These are phyloP conservation scores for Ganoderma boninense DNA, from an alignment of 1,284 basidiomycete genomes.

Conservation along the genomic window DNA sequence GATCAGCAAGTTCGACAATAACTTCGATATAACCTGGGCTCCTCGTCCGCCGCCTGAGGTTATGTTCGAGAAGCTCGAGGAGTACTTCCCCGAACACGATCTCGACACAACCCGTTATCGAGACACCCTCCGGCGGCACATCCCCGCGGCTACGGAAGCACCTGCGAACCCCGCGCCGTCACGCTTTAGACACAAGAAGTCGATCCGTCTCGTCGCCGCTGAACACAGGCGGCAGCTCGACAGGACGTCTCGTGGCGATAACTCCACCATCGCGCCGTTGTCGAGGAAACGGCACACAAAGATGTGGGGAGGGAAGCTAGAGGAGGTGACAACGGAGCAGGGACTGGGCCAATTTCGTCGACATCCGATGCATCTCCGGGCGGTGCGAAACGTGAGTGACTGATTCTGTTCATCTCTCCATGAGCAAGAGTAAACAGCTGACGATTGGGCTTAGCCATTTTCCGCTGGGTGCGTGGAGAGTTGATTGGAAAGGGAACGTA, in stretches of 20 bases:
- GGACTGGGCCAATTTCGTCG: slow-evolving; percentile 56
- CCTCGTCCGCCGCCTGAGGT: slow-evolving; percentile 93
- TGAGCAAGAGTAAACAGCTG: background rate
- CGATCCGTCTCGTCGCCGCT: slow-evolving; percentile 91
- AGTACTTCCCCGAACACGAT: slow-evolving; percentile 97
- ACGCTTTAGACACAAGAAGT: slow-evolving; percentile 77
- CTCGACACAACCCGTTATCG: slow-evolving; percentile 96
- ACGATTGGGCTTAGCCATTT: slow-evolving; percentile 68
- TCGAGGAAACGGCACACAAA: slow-evolving; percentile 90
- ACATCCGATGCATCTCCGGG: slow-evolving; percentile 63
- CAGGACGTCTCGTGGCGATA: slow-evolving; percentile 61
- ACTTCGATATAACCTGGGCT: slow-evolving; percentile 75
- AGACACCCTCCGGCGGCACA: slow-evolving; percentile 79
- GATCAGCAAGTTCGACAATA: slow-evolving; percentile 68
- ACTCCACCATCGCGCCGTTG: slow-evolving; percentile 57
- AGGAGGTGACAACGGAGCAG: slow-evolving; percentile 89
- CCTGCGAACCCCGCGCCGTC: slow-evolving; percentile 47
- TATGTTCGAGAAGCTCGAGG: slow-evolving; percentile 92
- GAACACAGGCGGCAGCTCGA: slow-evolving; percentile 78
- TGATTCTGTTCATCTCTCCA: slow-evolving; percentile 15
- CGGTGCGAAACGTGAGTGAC: slow-evolving; percentile 65
- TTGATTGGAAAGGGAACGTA: slow-evolving; percentile 98
- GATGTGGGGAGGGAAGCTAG: slow-evolving; percentile 93
- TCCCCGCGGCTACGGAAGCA: slow-evolving; percentile 76
- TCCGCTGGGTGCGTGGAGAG: slow-evolving; percentile 99